Conservation (phyloP, 2,329 filamentous ascomycete species). For the Claviceps sp. region DNA sequence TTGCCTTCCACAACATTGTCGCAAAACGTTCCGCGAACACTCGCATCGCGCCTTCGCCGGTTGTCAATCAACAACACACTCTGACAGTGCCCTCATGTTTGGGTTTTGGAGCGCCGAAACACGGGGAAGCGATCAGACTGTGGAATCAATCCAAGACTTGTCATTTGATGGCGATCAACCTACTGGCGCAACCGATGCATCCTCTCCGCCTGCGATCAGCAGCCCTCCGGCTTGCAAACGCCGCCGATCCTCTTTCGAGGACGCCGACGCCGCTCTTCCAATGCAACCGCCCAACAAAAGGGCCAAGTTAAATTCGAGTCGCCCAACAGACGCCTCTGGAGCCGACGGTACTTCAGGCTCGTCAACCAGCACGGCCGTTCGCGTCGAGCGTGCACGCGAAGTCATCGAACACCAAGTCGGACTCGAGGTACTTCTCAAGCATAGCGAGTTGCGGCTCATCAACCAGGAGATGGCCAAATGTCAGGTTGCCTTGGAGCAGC, state of each 20-base stretch:
- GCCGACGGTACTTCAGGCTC: slow-evolving; percentile 10
- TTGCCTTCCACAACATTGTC: slow-evolving; percentile 1
- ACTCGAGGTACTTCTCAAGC: slow-evolving; percentile 84
- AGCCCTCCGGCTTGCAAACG: slow-evolving; percentile 22
- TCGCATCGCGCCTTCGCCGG: slow-evolving; percentile 8
- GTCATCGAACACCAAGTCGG: slow-evolving; percentile 77
- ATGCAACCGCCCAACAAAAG: slow-evolving; percentile 26
- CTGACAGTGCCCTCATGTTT: slow-evolving; percentile 40
- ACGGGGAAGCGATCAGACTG: slow-evolving; percentile 40
- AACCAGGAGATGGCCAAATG: slow-evolving; percentile 95
- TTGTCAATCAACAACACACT: slow-evolving; percentile 10
- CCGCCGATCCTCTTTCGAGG: slow-evolving; percentile 22
- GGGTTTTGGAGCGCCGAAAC: slow-evolving; percentile 46
- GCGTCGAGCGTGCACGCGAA: slow-evolving; percentile 47
- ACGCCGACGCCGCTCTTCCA: not conserved
- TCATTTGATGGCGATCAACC: slow-evolving; percentile 19
- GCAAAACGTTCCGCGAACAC: slow-evolving; percentile 5
- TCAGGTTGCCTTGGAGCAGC: slow-evolving; percentile 82
- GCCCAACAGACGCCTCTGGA: not conserved
- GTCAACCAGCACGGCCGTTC: not conserved
- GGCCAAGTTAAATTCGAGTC: slow-evolving; percentile 21
- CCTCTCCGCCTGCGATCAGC: not conserved
- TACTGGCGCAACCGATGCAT: not conserved
- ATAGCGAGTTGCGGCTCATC: slow-evolving; percentile 85
- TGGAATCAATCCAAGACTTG: slow-evolving; percentile 15